A percentile compares a stretch with the other conserved stretches of the same genome.
Evolutionary conservation across 176 grass and related monocot genomes (phyloP).

Genomic region (Sorghum bicolor): Sorghum_bicolor_NCBIv3 NC_012878.2:2715501-2716000

Average conservation of each 20-base stretch:
- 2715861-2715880: background rate
- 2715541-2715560: background rate
- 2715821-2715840: background rate
- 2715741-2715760: background rate
- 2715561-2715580: background rate
- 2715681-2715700: background rate
- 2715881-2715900: background rate
- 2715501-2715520: constrained; percentile 1
- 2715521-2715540: constrained; percentile 19
- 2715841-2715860: background rate
- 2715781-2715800: background rate
- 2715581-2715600: background rate
- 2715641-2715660: background rate
- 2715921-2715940: constrained; percentile 13
- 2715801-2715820: background rate
- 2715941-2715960: background rate
- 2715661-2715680: background rate
- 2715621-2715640: background rate
- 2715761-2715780: background rate
- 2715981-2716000: background rate
- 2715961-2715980: background rate
- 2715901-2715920: background rate
- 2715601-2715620: background rate
- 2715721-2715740: background rate
- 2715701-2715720: background rate